A percentile compares a stretch with the other conserved stretches of the same genome.
Conservation (phyloP, 495 filamentous ascomycete genomes). For the Emericellopsis terricola region DNA sequence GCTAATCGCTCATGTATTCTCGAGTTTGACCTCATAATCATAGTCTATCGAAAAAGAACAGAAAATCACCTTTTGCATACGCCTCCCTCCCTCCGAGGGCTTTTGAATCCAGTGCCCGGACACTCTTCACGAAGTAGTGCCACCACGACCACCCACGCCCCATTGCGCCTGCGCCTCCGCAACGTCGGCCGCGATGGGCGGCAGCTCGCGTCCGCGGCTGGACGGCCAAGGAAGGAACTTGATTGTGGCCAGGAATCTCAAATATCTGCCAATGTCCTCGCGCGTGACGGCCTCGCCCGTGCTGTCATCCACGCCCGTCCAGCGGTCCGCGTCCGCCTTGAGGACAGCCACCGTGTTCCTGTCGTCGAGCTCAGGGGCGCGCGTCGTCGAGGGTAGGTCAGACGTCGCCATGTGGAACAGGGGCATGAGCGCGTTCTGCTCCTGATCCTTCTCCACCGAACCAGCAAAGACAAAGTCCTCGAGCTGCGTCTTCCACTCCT, state of each 20-base stretch:
- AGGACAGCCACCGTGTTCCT: constrained; percentile 38
- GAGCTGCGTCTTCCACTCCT: background rate
- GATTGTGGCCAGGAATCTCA: constrained; percentile 4
- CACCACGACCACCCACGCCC: too few relatives aligned
- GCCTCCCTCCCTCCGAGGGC: too few relatives aligned
- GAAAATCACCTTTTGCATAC: too few relatives aligned
- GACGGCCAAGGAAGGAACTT: constrained; percentile 1
- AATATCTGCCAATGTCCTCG: constrained; percentile 1
- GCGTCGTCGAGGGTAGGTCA: constrained; percentile 48
- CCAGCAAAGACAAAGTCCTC: background rate
- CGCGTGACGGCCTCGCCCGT: background rate
- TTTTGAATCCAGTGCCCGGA: too few relatives aligned
- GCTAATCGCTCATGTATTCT: too few relatives aligned
- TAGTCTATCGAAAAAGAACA: too few relatives aligned
- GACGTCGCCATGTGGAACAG: constrained; percentile 54
- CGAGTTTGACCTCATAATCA: too few relatives aligned
- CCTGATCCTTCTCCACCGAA: background rate
- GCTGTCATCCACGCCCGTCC: background rate
- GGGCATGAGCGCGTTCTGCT: constrained; percentile 23
- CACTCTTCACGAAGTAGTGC: too few relatives aligned
- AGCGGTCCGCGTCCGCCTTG: constrained; percentile 4
- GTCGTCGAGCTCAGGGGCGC: constrained; percentile 51
- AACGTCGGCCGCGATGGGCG: background rate
- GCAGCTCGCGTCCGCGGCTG: background rate
- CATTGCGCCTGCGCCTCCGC: background rate